Evolutionary conservation across 345 rosid genomes (phyloP).

Genomic region (Rhizophora apiculata): DNA sequence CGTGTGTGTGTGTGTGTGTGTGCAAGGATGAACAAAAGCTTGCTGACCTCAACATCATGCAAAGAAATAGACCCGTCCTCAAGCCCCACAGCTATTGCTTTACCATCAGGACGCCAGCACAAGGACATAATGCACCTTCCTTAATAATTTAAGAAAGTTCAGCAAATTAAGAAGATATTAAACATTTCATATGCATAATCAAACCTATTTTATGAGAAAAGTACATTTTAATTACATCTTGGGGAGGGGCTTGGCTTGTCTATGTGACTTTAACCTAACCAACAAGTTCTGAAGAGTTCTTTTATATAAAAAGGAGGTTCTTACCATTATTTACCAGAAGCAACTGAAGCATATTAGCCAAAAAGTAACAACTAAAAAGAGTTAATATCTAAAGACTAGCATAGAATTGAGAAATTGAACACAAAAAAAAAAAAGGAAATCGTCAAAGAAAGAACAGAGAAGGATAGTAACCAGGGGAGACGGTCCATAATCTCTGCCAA

Average conservation of each 20-base stretch:
- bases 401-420: not conserved
- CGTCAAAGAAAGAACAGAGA: not conserved
- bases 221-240: no score
- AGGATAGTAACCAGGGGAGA: conserved; percentile 53
- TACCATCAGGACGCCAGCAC: conserved; percentile 94
- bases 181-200: not conserved
- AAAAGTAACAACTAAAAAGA: not conserved
- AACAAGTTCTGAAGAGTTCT: no score
- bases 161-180: not conserved
- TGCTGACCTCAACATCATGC: conserved; percentile 81
- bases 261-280: no score
- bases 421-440: no score
- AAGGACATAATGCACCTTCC: conserved; percentile 62
- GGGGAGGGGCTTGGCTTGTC: no score
- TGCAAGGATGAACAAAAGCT: not conserved
- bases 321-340: no score
- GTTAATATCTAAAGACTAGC: not conserved
- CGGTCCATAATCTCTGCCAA: conserved; percentile 91
- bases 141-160: conserved; percentile 21
- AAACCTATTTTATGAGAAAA: not conserved
- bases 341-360: not conserved
- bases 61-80: conserved; percentile 78
- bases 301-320: no score
- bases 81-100: conserved; percentile 78
- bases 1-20: no score